These are phyloP conservation scores for Stachybotrys echinatus DNA, from an alignment of 2,329 filamentous ascomycete species.

Conservation along the genomic window DNA sequence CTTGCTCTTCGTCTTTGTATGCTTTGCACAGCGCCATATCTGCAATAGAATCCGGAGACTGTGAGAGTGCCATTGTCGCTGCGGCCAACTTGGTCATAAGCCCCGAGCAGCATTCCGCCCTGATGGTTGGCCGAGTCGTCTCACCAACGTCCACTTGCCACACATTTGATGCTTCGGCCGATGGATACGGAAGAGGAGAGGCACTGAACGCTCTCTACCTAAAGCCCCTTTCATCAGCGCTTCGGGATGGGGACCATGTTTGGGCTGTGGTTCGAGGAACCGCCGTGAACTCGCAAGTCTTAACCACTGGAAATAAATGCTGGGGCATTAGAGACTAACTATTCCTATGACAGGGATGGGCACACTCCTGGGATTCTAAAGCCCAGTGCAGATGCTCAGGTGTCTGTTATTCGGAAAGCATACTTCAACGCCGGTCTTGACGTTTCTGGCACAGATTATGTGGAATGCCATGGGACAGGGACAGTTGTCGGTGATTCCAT, in stretches of 20 bases:
- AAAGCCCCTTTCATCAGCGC: conserved; percentile 47
- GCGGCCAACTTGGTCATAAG: conserved; percentile 22
- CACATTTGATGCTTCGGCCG: conserved; percentile 44
- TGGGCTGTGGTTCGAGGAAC: conserved; percentile 43
- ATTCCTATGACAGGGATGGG: conserved; percentile 33
- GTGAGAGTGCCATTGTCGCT: conserved; percentile 24
- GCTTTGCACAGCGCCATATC: conserved; percentile 34
- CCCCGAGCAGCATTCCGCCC: conserved; percentile 16
- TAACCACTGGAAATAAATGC: background rate
- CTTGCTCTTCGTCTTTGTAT: conserved; percentile 38
- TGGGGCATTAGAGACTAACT: conserved; percentile 6
- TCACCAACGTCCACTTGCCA: conserved; percentile 28
- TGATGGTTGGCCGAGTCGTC: conserved; percentile 16
- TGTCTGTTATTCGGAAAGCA: conserved; percentile 23
- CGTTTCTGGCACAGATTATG: conserved; percentile 19
- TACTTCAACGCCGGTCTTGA: conserved; percentile 12
- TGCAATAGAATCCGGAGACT: conserved; percentile 23
- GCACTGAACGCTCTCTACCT: conserved; percentile 48
- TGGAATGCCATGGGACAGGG: conserved; percentile 24
- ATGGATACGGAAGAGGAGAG: conserved; percentile 51
- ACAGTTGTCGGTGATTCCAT: conserved; percentile 21
- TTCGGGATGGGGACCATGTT: conserved; percentile 46
- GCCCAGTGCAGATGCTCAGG: conserved; percentile 39
- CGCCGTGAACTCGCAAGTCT: conserved; percentile 32
- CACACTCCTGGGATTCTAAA: conserved; percentile 43